Evolutionary conservation across 257 asterid genomes (phyloP).

Genomic region (Fraxinus pennsylvanica): DNA sequence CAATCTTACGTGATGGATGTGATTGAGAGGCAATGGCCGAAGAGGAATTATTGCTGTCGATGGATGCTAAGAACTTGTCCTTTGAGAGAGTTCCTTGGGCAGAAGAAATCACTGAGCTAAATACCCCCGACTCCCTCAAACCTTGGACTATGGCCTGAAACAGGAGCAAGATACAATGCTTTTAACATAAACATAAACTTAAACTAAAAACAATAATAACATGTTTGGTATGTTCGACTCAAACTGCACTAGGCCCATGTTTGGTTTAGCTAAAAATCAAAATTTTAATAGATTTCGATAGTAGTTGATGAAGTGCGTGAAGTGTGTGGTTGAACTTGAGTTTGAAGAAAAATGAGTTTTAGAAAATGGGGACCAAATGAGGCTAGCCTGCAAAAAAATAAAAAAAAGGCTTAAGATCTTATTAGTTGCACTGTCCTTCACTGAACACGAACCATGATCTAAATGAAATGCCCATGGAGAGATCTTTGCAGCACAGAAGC

Average conservation of each 20-base stretch:
- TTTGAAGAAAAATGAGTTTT: too few relatives aligned
- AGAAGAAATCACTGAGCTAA: conserved; percentile 64
- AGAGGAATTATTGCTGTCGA: conserved; percentile 63
- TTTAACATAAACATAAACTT: not conserved
- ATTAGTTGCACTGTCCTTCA: not conserved
- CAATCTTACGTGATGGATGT: conserved; percentile 70
- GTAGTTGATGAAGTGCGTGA: too few relatives aligned
- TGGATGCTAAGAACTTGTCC: conserved; percentile 69
- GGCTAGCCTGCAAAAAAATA: not conserved
- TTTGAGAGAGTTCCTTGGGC: conserved; percentile 55
- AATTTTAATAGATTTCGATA: too few relatives aligned
- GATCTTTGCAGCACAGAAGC: not conserved
- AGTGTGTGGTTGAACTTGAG: too few relatives aligned
- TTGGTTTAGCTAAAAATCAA: too few relatives aligned
- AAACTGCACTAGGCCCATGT: not conserved
- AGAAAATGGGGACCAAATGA: too few relatives aligned
- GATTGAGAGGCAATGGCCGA: conserved; percentile 43
- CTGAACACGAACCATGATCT: not conserved
- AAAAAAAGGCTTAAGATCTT: not conserved
- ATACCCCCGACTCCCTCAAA: conserved; percentile 77
- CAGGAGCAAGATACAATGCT: not conserved
- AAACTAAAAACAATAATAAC: not conserved
- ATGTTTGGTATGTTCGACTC: not conserved
- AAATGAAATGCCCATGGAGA: not conserved
- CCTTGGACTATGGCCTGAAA: conserved; percentile 88